Evolutionary conservation across 2,329 filamentous ascomycete genomes (phyloP).

Genomic region (Fusarium penzigii): DNA sequence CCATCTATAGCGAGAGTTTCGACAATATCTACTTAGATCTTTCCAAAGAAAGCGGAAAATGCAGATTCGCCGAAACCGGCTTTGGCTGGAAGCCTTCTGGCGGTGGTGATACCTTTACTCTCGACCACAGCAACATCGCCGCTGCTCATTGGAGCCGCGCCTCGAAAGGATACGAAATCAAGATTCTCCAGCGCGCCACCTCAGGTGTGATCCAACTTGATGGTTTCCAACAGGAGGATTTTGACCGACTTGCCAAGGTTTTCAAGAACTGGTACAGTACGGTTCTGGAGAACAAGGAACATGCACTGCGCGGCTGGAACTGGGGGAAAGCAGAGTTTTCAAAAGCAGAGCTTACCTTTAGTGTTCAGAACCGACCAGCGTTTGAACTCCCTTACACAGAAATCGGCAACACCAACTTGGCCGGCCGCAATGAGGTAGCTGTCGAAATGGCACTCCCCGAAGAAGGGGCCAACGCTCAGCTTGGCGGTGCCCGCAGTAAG

Average conservation of each 20-base stretch:
- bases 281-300: slow-evolving; percentile 88
- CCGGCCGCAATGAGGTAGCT: slow-evolving; percentile 95
- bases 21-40: slow-evolving; percentile 97
- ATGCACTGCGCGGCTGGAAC: slow-evolving; percentile 95
- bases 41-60: slow-evolving; percentile 89
- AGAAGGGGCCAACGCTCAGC: slow-evolving; percentile 70
- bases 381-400: slow-evolving; percentile 98
- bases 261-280: slow-evolving; percentile 99
- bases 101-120: slow-evolving; percentile 89
- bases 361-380: slow-evolving; percentile 92
- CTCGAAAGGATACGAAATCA: slow-evolving; percentile 89
- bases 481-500: slow-evolving; percentile 72
- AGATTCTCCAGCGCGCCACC: slow-evolving; percentile 76
- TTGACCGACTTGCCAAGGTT: slow-evolving; percentile 84
- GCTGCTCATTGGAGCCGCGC: slow-evolving; percentile 94
- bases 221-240: slow-evolving; percentile 92
- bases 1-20: slow-evolving; percentile 73
- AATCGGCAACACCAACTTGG: slow-evolving; percentile 96
- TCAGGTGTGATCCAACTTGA: slow-evolving; percentile 90
- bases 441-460: slow-evolving; percentile 87
- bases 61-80: slow-evolving; percentile 90
- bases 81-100: slow-evolving; percentile 91
- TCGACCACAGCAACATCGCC: slow-evolving; percentile 82
- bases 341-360: slow-evolving; percentile 93
- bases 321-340: slow-evolving; percentile 98